These are phyloP conservation scores for Diaporthe humulicola DNA, from an alignment of 2,329 filamentous ascomycete species.

Conservation along the genomic window DNA sequence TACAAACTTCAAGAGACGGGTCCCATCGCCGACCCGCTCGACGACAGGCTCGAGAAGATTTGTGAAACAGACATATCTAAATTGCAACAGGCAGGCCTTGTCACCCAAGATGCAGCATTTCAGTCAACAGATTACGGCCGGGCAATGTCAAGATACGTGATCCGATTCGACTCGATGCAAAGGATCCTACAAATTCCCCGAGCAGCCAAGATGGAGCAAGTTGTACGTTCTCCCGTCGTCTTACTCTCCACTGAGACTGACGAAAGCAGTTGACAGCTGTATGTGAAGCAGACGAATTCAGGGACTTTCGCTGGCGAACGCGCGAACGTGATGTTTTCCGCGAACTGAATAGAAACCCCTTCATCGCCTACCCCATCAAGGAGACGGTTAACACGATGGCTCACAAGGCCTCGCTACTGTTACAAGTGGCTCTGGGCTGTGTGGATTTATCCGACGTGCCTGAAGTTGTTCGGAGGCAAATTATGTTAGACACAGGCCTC, in stretches of 20 bases:
- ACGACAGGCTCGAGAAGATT: slow-evolving; percentile 77
- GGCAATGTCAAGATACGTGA: slow-evolving; percentile 86
- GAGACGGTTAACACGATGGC: slow-evolving; percentile 73
- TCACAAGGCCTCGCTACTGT: slow-evolving; percentile 82
- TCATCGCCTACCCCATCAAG: slow-evolving; percentile 79
- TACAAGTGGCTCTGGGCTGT: slow-evolving; percentile 80
- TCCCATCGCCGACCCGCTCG: slow-evolving; percentile 59
- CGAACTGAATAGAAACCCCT: slow-evolving; percentile 76
- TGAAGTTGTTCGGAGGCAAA: slow-evolving; percentile 53
- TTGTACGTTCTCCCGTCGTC: slow-evolving; percentile 64
- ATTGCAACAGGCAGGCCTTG: slow-evolving; percentile 71
- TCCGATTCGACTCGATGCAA: slow-evolving; percentile 85
- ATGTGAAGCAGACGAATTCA: slow-evolving; percentile 79
- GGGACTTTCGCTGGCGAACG: slow-evolving; percentile 77
- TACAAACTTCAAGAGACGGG: slow-evolving; percentile 74
- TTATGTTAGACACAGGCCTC: slow-evolving; percentile 70
- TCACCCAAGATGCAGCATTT: slow-evolving; percentile 64
- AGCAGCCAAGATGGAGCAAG: slow-evolving; percentile 73
- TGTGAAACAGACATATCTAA: slow-evolving; percentile 77
- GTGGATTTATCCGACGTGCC: slow-evolving; percentile 61
- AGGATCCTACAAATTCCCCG: slow-evolving; percentile 72
- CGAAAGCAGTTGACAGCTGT: slow-evolving; percentile 72
- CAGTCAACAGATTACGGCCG: slow-evolving; percentile 79
- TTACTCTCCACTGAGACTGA: slow-evolving; percentile 17
- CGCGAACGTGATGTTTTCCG: slow-evolving; percentile 79